Evolutionary conservation across 331 rosid genomes (phyloP).

Genomic region (Malus hybrid): DNA sequence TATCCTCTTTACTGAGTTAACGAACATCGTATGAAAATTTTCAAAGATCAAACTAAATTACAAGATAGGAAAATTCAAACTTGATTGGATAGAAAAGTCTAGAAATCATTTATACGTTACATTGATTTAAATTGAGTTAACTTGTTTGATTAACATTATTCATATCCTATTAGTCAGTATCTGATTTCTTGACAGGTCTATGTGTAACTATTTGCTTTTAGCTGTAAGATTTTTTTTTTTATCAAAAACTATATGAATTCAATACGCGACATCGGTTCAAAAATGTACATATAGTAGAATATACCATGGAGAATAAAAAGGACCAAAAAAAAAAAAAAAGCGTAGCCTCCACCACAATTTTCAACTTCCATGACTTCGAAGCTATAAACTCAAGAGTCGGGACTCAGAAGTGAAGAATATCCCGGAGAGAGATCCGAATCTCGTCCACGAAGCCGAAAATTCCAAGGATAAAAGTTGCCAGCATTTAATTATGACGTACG

Average conservation of each 20-base stretch:
- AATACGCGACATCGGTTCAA: no score
- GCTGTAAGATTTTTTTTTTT: rapidly evolving
- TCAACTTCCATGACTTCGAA: neutral
- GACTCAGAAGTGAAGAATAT: slow-evolving; percentile 4
- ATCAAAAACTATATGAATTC: no score
- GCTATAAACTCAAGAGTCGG: no score
- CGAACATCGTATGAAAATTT: no score
- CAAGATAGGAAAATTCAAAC: neutral
- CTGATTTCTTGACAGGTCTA: no score
- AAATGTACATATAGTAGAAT: neutral
- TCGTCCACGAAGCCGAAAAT: neutral
- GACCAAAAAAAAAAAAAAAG: no score
- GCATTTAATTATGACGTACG: neutral
- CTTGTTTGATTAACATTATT: no score
- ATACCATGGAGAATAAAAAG: no score
- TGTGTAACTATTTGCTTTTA: neutral
- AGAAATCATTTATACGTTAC: no score
- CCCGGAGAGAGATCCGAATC: slow-evolving; percentile 11
- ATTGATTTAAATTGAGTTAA: neutral
- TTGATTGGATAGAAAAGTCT: neutral
- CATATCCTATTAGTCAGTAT: neutral
- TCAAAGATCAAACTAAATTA: no score
- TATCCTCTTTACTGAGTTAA: neutral
- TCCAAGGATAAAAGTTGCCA: neutral
- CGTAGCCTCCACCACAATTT: no score